Evolutionary conservation across 2,329 filamentous ascomycete genomes (phyloP).

Genomic region (Ophiognomonia clavigignenti-juglandacearum): DNA sequence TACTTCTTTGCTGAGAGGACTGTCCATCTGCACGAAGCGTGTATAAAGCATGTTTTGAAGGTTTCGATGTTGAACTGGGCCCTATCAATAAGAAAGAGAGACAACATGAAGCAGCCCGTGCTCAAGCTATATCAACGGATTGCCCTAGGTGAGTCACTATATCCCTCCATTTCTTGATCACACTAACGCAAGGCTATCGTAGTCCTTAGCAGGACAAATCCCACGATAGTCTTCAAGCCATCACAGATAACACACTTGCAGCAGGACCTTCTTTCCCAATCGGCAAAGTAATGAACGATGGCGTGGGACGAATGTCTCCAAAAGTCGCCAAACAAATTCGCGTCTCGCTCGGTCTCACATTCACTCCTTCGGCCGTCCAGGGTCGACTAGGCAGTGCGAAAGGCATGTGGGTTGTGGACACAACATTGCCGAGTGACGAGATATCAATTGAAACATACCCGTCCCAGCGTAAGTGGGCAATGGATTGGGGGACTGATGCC

Average conservation of each 20-base stretch:
- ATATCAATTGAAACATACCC: constrained; percentile 63
- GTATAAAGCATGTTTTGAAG: constrained; percentile 29
- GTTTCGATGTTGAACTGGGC: constrained; percentile 48
- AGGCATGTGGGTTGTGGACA: constrained; percentile 67
- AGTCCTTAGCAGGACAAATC: constrained; percentile 48
- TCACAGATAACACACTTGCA: constrained; percentile 38
- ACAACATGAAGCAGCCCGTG: constrained; percentile 39
- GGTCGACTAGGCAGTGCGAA: constrained; percentile 69
- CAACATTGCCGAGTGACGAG: constrained; percentile 29
- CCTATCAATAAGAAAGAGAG: constrained; percentile 35
- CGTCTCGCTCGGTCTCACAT: constrained; percentile 40
- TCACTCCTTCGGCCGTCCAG: constrained; percentile 62
- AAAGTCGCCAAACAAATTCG: constrained; percentile 51
- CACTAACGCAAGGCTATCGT: not conserved
- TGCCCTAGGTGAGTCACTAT: constrained; percentile 39
- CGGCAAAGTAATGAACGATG: constrained; percentile 57
- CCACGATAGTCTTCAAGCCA: constrained; percentile 40
- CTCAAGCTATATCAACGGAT: constrained; percentile 57
- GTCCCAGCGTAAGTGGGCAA: constrained; percentile 66
- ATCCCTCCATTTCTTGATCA: constrained; percentile 9
- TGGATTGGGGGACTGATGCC: constrained; percentile 37
- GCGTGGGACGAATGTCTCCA: constrained; percentile 61
- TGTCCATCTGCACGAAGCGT: constrained; percentile 30
- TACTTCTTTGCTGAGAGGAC: constrained; percentile 54
- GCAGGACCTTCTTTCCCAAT: constrained; percentile 34